A percentile compares a stretch with the other conserved stretches of the same genome.
phyloP scores from a whole-genome alignment of 2,329 filamentous ascomycete genomes.

The Cladosporium oxysporum region DNA sequence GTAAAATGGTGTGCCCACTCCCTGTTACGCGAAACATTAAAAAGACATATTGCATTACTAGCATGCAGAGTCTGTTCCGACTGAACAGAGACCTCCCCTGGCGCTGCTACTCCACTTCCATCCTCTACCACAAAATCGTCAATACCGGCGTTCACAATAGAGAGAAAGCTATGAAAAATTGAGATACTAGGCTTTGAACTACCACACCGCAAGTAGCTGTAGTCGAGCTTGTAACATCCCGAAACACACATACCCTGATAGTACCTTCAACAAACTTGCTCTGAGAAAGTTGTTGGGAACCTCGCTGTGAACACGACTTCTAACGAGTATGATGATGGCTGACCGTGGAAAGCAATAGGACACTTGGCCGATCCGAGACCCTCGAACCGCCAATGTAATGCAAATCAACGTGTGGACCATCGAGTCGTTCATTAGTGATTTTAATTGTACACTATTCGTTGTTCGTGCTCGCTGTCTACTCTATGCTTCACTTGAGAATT shows the following conservation, averaged over 20 bases:
- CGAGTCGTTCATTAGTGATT: not conserved
- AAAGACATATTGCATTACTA: not conserved
- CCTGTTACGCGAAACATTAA: not conserved
- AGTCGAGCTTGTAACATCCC: not conserved
- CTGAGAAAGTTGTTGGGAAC: not conserved
- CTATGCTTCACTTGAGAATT: not conserved
- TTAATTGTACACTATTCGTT: constrained; percentile 6
- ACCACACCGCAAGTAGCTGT: not conserved
- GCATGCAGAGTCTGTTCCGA: not conserved
- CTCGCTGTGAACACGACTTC: no score
- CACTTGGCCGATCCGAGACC: not conserved
- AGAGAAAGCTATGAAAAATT: not conserved
- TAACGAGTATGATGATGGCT: no score
- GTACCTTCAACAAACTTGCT: not conserved
- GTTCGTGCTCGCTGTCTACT: constrained; percentile 10
- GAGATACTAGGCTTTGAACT: not conserved
- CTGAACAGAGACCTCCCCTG: not conserved
- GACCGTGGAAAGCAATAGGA: no score
- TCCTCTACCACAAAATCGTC: not conserved
- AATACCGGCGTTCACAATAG: not conserved
- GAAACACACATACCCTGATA: not conserved
- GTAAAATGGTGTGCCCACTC: not conserved
- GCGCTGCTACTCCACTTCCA: not conserved
- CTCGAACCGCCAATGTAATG: no score
- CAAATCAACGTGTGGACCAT: not conserved